A percentile compares a stretch with the other conserved stretches of the same genome.
These are phyloP conservation scores for Pseudocercospora fijiensis DNA, from an alignment of 2,329 filamentous ascomycete genomes.

Conservation along the genomic window DNA sequence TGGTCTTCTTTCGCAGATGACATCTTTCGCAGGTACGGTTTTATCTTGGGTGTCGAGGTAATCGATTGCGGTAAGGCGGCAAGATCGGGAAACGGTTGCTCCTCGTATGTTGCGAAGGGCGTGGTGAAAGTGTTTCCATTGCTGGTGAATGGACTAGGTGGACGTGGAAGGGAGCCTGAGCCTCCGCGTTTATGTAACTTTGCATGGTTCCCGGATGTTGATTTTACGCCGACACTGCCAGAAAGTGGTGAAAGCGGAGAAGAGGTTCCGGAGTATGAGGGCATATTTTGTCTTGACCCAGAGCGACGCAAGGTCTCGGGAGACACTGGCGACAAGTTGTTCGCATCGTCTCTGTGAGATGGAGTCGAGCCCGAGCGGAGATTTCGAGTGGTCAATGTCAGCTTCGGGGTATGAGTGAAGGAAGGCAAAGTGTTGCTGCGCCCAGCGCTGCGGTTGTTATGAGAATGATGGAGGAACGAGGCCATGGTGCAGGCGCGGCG, in stretches of 20 bases:
- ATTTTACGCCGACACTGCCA: conserved; percentile 4
- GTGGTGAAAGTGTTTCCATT: conserved; percentile 30
- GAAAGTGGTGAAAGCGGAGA: conserved; percentile 12
- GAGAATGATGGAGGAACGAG: conserved; percentile 11
- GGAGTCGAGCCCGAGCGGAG: conserved; percentile 18
- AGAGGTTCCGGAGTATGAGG: neutral
- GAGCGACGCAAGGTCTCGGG: conserved; percentile 11
- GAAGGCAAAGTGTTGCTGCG: conserved; percentile 22
- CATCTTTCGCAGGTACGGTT: conserved; percentile 57
- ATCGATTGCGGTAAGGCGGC: conserved; percentile 17
- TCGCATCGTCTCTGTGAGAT: conserved; percentile 10
- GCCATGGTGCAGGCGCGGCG: conserved; percentile 9
- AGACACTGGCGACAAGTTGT: conserved; percentile 10
- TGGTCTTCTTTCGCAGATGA: conserved; percentile 49
- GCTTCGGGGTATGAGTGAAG: conserved; percentile 17
- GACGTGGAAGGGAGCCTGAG: conserved; percentile 31
- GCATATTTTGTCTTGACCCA: neutral
- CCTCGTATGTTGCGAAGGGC: conserved; percentile 36
- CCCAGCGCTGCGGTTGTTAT: conserved; percentile 21
- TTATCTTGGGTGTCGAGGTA: conserved; percentile 47
- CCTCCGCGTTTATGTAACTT: conserved; percentile 37
- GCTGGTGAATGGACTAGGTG: conserved; percentile 28
- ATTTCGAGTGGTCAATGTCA: conserved; percentile 20
- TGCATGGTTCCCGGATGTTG: conserved; percentile 23
- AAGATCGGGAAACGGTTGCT: conserved; percentile 21